Percentiles rank a stretch among this genome's conserved stretches.
phyloP scores from a whole-genome alignment of 1,284 basidiomycete species.

The Cutaneotrichosporon arboriforme region DNA sequence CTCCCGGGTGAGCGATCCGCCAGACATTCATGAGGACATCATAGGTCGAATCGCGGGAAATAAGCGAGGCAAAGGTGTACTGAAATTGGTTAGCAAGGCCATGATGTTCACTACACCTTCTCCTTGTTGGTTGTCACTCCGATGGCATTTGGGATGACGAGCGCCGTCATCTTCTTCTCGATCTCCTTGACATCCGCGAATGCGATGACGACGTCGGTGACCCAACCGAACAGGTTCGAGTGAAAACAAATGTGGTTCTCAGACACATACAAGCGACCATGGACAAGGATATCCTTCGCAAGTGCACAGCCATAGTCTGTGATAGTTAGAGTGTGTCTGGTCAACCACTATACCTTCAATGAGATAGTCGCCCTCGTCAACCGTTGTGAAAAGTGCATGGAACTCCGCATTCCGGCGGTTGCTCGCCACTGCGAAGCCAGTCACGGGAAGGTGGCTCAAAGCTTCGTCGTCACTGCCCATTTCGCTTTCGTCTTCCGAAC shows the following conservation, averaged over 20 bases:
- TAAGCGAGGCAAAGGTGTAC: constrained; percentile 93
- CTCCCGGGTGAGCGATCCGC: constrained; percentile 79
- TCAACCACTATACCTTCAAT: constrained; percentile 73
- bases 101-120: constrained; percentile 36
- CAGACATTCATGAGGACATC: constrained; percentile 97
- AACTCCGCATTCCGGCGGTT: constrained; percentile 93
- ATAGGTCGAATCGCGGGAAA: constrained; percentile 90
- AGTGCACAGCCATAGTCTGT: constrained; percentile 95
- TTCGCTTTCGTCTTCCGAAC: constrained; percentile 53
- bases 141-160: constrained; percentile 97
- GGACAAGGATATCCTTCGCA: constrained; percentile 91
- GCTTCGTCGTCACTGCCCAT: constrained; percentile 50
- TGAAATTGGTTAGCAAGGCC: constrained; percentile 45
- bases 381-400: constrained; percentile 79
- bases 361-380: constrained; percentile 94
- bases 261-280: constrained; percentile 92
- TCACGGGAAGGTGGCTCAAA: constrained; percentile 60
- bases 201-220: constrained; percentile 88
- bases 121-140: constrained; percentile 73
- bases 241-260: constrained; percentile 98
- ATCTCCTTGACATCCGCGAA: constrained; percentile 84
- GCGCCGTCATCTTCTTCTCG: constrained; percentile 97
- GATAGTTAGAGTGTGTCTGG: not conserved
- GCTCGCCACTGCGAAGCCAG: constrained; percentile 94
- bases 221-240: constrained; percentile 98